Conservation (phyloP, 192 early-diverging fungal species). For the Rhizoclosmatium globosum region DNA sequence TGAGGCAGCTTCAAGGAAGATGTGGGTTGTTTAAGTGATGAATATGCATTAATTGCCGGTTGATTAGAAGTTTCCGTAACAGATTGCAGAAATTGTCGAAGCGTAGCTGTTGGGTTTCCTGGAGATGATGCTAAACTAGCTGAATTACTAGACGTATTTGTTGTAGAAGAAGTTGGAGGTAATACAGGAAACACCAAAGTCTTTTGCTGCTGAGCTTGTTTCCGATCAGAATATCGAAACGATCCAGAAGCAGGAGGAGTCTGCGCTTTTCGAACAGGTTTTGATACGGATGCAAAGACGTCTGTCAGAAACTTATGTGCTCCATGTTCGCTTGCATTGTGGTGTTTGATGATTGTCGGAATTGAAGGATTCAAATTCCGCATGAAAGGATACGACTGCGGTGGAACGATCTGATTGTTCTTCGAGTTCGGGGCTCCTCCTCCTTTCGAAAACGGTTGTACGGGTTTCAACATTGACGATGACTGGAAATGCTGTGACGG, state of each 20-base stretch:
- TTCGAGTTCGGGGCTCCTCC: not conserved
- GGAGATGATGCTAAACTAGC: too few relatives aligned
- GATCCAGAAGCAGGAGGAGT: not conserved
- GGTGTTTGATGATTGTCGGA: slow-evolving; percentile 19
- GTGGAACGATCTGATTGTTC: not conserved
- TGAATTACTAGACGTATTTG: not conserved
- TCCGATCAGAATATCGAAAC: slow-evolving; percentile 1
- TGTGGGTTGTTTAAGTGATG: not conserved
- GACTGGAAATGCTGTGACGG: not conserved
- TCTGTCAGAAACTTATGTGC: slow-evolving; percentile 14
- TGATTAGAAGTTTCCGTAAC: too few relatives aligned
- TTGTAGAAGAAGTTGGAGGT: not conserved
- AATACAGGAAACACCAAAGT: not conserved
- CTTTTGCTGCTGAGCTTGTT: slow-evolving; percentile 4
- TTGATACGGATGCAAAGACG: not conserved
- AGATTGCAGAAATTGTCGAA: too few relatives aligned
- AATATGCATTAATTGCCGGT: too few relatives aligned
- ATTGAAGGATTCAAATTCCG: slow-evolving; percentile 26
- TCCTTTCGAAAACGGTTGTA: not conserved
- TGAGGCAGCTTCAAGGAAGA: not conserved
- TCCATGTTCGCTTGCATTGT: not conserved
- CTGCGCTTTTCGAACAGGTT: not conserved
- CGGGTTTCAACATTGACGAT: slow-evolving; percentile 1
- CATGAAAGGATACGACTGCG: slow-evolving; percentile 30
- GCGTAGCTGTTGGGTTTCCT: too few relatives aligned